Conservation (phyloP, 768 basidiomycete species). For the Cystoderma amianthinum region DNA sequence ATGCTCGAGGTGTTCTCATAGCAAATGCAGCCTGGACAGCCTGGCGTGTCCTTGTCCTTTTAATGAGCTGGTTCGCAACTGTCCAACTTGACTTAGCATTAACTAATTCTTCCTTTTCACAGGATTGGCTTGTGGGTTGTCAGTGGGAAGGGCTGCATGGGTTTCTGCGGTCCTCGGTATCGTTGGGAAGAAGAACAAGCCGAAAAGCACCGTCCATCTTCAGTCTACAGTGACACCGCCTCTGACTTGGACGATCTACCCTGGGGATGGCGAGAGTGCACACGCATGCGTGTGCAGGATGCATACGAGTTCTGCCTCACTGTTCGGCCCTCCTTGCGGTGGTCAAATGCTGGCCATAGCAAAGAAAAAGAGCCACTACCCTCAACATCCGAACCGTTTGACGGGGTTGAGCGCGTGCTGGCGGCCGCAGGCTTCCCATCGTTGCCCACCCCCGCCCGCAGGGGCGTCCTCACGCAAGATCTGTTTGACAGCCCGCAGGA, state of each 20-base stretch:
- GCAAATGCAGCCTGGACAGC: constrained; percentile 80
- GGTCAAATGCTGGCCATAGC: constrained; percentile 18
- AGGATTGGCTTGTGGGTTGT: constrained; percentile 78
- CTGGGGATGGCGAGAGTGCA: constrained; percentile 77
- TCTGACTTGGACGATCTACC: constrained; percentile 47
- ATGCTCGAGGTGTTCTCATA: constrained; percentile 73
- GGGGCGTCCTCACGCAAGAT: constrained; percentile 55
- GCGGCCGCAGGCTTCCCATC: constrained; percentile 49
- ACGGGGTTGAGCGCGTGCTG: constrained; percentile 42
- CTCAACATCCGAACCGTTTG: constrained; percentile 6
- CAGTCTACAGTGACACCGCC: constrained; percentile 42
- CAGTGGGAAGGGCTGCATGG: constrained; percentile 70
- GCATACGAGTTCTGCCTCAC: constrained; percentile 75
- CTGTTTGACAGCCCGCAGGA: constrained; percentile 52
- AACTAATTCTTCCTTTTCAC: constrained; percentile 4
- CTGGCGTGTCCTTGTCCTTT: constrained; percentile 64
- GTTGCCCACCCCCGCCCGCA: constrained; percentile 44
- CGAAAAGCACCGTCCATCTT: constrained; percentile 42
- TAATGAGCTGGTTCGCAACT: constrained; percentile 57
- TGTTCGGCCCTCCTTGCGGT: constrained; percentile 21
- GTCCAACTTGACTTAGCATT: neutral
- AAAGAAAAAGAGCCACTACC: constrained; percentile 18
- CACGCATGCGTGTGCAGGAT: constrained; percentile 65
- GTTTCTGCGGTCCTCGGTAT: constrained; percentile 78
- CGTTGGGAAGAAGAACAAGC: constrained; percentile 79